Base-by-base conservation (phyloP, 1,284 basidiomycete genomes). In the Sphagnurus paluster region DNA sequence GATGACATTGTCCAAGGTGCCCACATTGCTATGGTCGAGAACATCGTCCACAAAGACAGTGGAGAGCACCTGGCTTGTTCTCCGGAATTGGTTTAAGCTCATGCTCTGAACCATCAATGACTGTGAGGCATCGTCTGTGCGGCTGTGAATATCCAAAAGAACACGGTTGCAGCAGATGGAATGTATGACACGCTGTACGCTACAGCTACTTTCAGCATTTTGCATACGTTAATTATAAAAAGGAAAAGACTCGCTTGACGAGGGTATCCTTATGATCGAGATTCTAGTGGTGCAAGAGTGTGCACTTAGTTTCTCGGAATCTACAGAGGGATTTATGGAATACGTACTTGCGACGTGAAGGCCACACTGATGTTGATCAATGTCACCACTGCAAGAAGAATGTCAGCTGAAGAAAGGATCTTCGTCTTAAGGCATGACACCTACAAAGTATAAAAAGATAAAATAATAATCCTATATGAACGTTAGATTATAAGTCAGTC, bases 361-460 rank as follows among this genome's bases (percentile, higher is more conserved):
- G 11, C n/a, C 14, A 38, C 23, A 14, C 13, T 16, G n/a, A 38
- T 38, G 17, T 38, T 38, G 8, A 14, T 24, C 13, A 24, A 9
- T 25, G 36, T 25, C 11, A 38, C 21, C 24, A 38, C 36, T 38
- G 20, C 10, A 24, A 10, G 10, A 16, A 5, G 6, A 7, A 14
- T n/a, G 17, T 8, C n/a, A 35, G 32, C 10, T 20, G 16, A 20
- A 2, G 17, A 7, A 21, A 21, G 23, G 5, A 11, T 5, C n/a
- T 41, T 5, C 39, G 17, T 19, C 16, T 25, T 30, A 19, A 11
- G 25, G 6, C 16, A 2, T 2, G 28, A 32, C 8, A 41, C 61
- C 24, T 46, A 69, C 68, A 36, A 8, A 68, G 51, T 17, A 64
- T 57, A 44, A 66, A 69, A 6, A 67, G 14, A 48, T 68, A 69